phyloP scores from a whole-genome alignment of 1,284 basidiomycete genomes.

The Microstroma glucosiphilum region DNA sequence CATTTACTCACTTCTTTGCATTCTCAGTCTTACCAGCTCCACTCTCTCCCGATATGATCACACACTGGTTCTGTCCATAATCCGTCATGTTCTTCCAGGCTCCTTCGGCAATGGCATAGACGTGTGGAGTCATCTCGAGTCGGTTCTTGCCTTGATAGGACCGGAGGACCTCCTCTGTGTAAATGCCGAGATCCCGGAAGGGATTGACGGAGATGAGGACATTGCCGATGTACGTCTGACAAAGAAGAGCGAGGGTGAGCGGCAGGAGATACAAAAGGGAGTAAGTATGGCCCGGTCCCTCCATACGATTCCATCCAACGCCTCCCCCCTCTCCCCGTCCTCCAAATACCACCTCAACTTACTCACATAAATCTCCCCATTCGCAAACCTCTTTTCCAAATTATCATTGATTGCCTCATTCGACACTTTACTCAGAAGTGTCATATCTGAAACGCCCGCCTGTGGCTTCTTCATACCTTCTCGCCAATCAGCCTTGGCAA shows the following conservation, averaged over 20 bases:
- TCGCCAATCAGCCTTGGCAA: constrained; percentile 49
- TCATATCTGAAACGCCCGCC: constrained; percentile 98
- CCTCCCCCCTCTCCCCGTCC: too few relatives aligned
- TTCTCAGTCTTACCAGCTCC: constrained; percentile 49
- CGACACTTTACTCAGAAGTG: constrained; percentile 88
- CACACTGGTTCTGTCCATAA: constrained; percentile 98
- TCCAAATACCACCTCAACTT: too few relatives aligned
- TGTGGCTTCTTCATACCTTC: constrained; percentile 50
- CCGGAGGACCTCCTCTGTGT: constrained; percentile 77
- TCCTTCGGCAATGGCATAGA: constrained; percentile 92
- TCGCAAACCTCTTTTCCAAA: constrained; percentile 87
- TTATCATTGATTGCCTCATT: constrained; percentile 98
- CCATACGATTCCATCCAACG: too few relatives aligned
- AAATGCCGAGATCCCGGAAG: constrained; percentile 83
- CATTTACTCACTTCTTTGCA: constrained; percentile 24
- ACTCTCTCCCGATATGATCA: constrained; percentile 98
- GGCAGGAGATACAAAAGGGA: not conserved
- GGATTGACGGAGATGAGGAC: constrained; percentile 98
- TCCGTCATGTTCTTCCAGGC: constrained; percentile 99
- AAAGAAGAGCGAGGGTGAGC: not conserved
- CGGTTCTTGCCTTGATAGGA: constrained; percentile 95
- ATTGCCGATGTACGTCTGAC: constrained; percentile 85
- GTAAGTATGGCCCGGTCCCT: too few relatives aligned
- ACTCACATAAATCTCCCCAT: constrained; percentile 80
- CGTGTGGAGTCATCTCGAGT: constrained; percentile 94